Evolutionary conservation across 768 basidiomycete genomes (phyloP).

Genomic region (Russula griseocarnosa): DNA sequence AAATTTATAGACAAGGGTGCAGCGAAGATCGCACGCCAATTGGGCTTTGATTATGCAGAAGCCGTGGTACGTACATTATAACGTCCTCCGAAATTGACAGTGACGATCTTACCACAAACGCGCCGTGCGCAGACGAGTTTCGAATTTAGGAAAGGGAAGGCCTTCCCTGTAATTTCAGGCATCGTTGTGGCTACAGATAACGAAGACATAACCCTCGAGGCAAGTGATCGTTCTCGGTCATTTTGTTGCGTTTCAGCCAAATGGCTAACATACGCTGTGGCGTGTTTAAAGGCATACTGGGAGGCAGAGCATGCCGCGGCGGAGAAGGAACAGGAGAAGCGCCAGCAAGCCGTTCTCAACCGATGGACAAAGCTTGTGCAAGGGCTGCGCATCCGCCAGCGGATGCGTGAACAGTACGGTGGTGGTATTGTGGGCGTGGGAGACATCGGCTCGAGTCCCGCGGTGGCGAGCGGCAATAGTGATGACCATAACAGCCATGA

Average conservation of each 20-base stretch:
- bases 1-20: constrained; percentile 55
- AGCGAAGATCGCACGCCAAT: constrained; percentile 80
- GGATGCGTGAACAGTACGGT: constrained; percentile 76
- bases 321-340: constrained; percentile 71
- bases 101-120: constrained; percentile 1
- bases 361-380: constrained; percentile 86
- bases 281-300: constrained; percentile 65
- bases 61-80: constrained; percentile 70
- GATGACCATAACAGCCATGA: not conserved
- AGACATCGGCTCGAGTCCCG: not conserved
- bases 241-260: too few species aligned
- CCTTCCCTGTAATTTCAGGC: constrained; percentile 79
- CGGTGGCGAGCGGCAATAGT: not conserved
- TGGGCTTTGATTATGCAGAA: constrained; percentile 89
- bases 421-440: constrained; percentile 1
- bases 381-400: constrained; percentile 80
- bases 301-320: constrained; percentile 74
- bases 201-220: constrained; percentile 70
- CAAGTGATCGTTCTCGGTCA: constrained; percentile 31
- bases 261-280: not conserved
- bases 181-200: constrained; percentile 84
- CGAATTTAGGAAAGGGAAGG: constrained; percentile 91
- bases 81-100: not conserved
- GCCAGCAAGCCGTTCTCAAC: constrained; percentile 75
- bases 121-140: constrained; percentile 71